phyloP scores from a whole-genome alignment of 2,329 filamentous ascomycete species.

The Exophiala alcalophila region DNA sequence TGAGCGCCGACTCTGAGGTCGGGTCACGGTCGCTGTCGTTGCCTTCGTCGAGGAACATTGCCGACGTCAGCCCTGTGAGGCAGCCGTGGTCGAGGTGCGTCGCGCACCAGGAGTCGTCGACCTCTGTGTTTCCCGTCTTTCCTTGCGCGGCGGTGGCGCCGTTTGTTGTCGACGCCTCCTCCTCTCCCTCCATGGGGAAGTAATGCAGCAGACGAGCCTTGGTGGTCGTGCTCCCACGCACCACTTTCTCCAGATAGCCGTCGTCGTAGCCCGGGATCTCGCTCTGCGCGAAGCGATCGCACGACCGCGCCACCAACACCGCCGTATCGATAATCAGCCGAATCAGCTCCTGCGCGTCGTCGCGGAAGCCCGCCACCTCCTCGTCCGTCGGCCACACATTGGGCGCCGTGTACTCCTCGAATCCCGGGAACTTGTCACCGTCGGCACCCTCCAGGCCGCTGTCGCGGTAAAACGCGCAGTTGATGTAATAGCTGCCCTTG shows the following conservation, averaged over 20 bases:
- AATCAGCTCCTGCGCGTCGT: slow-evolving; percentile 72
- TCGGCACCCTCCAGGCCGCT: slow-evolving; percentile 36
- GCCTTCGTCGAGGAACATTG: slow-evolving; percentile 89
- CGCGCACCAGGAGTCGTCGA: slow-evolving; percentile 92
- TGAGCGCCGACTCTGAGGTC: not conserved
- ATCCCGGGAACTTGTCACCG: slow-evolving; percentile 43
- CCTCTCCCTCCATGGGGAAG: slow-evolving; percentile 56
- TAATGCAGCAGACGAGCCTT: slow-evolving; percentile 94
- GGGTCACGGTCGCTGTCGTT: slow-evolving; percentile 22
- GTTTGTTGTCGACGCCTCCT: not conserved
- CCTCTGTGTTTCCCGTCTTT: not conserved
- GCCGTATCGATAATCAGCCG: slow-evolving; percentile 84
- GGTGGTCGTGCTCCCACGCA: slow-evolving; percentile 78
- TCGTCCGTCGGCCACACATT: slow-evolving; percentile 75
- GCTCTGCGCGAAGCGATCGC: slow-evolving; percentile 76
- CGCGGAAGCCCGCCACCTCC: slow-evolving; percentile 53
- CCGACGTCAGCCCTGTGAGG: slow-evolving; percentile 86
- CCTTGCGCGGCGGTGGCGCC: slow-evolving; percentile 2
- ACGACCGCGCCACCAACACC: slow-evolving; percentile 82
- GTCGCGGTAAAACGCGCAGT: slow-evolving; percentile 55
- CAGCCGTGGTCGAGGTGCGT: slow-evolving; percentile 79
- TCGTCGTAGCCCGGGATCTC: slow-evolving; percentile 73
- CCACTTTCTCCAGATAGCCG: slow-evolving; percentile 82
- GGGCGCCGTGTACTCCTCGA: slow-evolving; percentile 83
- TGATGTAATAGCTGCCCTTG: slow-evolving; percentile 64